Base-by-base conservation (phyloP, 768 basidiomycete species). In the Pulveroboletus sp. region DNA sequence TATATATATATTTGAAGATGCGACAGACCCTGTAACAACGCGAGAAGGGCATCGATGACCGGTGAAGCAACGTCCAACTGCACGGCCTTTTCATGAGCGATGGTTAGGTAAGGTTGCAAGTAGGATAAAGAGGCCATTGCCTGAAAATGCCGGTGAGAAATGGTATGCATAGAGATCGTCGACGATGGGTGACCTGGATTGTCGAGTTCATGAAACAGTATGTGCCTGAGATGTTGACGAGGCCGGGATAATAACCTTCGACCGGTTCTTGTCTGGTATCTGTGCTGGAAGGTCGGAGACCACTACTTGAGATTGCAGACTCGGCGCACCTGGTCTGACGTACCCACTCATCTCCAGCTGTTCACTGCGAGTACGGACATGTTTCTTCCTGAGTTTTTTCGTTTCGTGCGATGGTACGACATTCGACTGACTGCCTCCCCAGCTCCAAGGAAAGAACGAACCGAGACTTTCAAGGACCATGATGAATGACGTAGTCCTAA, bases 171-270 rank as follows among this genome's bases (percentile, higher is more conserved):
- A 27, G 33, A 27, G 0, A 44, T 17, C 0, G 10, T 43, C 42
- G 45, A 42, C 27, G 14, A 14, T 28, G 44, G 57, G 62, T 64
- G 60, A 80, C 90, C 80, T 97, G 95, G 9, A 97, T 73, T 3
- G 93, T 93, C 11, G 95, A 93, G 66, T 98, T 95, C 84, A 97
- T 89, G 74, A 96, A 98, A 64, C 95, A 97, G 57, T 95, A 89
- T 45, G 93, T 95, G 10, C 94, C 94, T 8, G 93, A 94, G 33
- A 94, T 86, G 61, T 97, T 97, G 63, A 96, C 88, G 43, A 97
- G 84, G 0, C 94, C 94, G 2, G 93, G 88, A 67, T 90, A 96
- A 59, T 83, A 77, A 18, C 76, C 74, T 14, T 76, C 62, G 30
- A 38, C 40, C 14, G 37, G 38, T 27, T 57, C 66, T 40, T 62